These are phyloP conservation scores for Dentipellis sp. DNA, from an alignment of 768 basidiomycete species.

Conservation along the genomic window DNA sequence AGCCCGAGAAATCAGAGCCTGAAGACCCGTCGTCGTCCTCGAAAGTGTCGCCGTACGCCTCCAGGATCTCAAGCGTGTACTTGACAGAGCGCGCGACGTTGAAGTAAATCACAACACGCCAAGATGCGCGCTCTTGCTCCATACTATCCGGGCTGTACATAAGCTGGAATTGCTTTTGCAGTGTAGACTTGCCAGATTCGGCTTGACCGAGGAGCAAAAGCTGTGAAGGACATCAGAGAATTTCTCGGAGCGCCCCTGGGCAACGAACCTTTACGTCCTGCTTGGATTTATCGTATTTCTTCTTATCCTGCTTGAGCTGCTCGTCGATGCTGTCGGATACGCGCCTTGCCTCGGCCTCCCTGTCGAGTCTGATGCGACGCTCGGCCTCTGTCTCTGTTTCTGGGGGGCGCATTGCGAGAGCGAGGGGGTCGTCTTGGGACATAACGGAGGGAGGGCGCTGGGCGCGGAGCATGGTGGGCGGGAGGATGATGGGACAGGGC, in stretches of 20 bases:
- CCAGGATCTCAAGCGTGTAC: conserved; percentile 24
- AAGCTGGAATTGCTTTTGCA: conserved; percentile 74
- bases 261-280: conserved; percentile 62
- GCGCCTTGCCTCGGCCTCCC: conserved; percentile 67
- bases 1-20: neutral
- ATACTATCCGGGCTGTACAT: conserved; percentile 70
- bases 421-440: conserved; percentile 63
- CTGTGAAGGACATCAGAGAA: conserved; percentile 23
- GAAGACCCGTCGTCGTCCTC: conserved; percentile 6
- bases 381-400: conserved; percentile 56
- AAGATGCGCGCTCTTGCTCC: conserved; percentile 61
- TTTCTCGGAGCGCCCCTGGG: neutral
- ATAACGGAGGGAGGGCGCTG: conserved; percentile 64
- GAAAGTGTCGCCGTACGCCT: conserved; percentile 18
- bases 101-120: conserved; percentile 76
- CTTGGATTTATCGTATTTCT: conserved; percentile 52
- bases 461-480: conserved; percentile 30
- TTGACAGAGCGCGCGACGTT: conserved; percentile 45
- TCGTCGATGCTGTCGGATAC: conserved; percentile 80
- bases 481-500: conserved; percentile 16
- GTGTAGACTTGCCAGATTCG: conserved; percentile 69
- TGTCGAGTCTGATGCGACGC: conserved; percentile 46
- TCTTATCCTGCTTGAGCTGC: conserved; percentile 61
- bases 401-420: conserved; percentile 58
- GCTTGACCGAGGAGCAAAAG: conserved; percentile 71